These are phyloP conservation scores for Pseudozyma sp. DNA, from an alignment of 1,284 basidiomycete species.

Conservation along the genomic window DNA sequence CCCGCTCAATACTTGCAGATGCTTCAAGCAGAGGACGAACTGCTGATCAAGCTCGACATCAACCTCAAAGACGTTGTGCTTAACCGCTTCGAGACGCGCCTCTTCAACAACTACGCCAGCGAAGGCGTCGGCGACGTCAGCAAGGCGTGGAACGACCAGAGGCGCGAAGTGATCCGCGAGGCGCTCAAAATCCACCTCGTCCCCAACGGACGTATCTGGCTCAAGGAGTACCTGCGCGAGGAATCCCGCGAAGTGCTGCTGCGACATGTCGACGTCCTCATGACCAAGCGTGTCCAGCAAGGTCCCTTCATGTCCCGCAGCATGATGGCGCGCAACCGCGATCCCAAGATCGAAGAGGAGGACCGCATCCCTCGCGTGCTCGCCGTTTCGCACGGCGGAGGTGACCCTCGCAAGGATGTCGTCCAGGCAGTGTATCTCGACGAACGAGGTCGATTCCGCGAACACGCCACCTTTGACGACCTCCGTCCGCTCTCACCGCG, in stretches of 20 bases:
- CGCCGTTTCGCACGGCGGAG: conserved; percentile 92
- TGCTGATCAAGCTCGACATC: conserved; percentile 83
- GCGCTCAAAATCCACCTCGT: conserved; percentile 83
- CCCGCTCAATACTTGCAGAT: conserved; percentile 87
- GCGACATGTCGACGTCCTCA: conserved; percentile 54
- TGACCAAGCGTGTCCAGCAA: conserved; percentile 70
- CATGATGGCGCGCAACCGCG: conserved; percentile 59
- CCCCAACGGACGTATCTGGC: conserved; percentile 86
- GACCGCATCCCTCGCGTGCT: conserved; percentile 84
- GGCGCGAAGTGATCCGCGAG: conserved; percentile 81
- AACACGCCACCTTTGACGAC: conserved; percentile 86
- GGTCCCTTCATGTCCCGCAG: conserved; percentile 77
- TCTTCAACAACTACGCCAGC: conserved; percentile 86
- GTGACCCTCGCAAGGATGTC: conserved; percentile 89
- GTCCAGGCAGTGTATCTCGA: conserved; percentile 88
- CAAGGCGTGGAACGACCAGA: conserved; percentile 91
- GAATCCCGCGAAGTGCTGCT: conserved; percentile 81
- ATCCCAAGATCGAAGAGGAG: conserved; percentile 72
- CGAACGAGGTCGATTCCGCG: conserved; percentile 85
- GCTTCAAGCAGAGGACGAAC: conserved; percentile 87
- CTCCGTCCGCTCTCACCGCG: conserved; percentile 53
- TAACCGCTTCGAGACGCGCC: conserved; percentile 60
- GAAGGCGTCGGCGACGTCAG: conserved; percentile 87
- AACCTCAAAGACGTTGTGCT: conserved; percentile 71
- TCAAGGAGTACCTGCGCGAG: conserved; percentile 86